Conservation (phyloP, 495 filamentous ascomycete genomes). For the Aspergillus hancockii region DNA sequence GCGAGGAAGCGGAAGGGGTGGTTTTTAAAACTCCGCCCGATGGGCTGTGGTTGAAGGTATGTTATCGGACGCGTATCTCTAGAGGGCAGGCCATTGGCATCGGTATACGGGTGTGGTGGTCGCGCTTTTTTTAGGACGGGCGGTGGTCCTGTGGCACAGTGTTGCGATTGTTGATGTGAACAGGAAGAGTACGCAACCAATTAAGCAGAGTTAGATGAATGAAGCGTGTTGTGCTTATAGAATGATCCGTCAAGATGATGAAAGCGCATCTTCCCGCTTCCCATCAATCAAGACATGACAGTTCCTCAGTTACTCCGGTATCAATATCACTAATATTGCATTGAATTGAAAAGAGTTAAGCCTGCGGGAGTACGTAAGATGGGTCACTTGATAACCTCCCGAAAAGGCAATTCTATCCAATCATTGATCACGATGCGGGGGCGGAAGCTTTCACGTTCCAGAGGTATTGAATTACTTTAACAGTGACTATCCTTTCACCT, state of each 20-base stretch:
- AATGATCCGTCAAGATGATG: too few relatives aligned
- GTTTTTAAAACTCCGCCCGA: not conserved
- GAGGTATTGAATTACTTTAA: not conserved
- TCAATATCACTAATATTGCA: too few relatives aligned
- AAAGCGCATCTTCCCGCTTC: too few relatives aligned
- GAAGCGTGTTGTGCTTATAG: too few relatives aligned
- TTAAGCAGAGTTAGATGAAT: too few relatives aligned
- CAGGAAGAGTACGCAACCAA: not conserved
- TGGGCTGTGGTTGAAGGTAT: not conserved
- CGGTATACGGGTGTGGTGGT: not conserved
- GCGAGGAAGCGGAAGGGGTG: not conserved
- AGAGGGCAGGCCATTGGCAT: slow-evolving; percentile 29
- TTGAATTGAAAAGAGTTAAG: not conserved
- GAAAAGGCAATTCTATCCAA: not conserved
- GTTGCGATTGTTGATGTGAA: not conserved
- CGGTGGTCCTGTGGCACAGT: not conserved
- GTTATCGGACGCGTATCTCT: slow-evolving; percentile 7
- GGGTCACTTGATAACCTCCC: slow-evolving; percentile 1
- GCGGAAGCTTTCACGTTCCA: not conserved
- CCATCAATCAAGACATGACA: too few relatives aligned
- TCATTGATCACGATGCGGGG: not conserved
- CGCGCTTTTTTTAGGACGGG: too few relatives aligned
- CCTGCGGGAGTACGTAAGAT: slow-evolving; percentile 1
- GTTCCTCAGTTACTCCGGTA: too few relatives aligned
- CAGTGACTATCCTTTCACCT: not conserved